Base-by-base conservation (phyloP, 129 eudicot genomes). In the Mikania micrantha region DNA sequence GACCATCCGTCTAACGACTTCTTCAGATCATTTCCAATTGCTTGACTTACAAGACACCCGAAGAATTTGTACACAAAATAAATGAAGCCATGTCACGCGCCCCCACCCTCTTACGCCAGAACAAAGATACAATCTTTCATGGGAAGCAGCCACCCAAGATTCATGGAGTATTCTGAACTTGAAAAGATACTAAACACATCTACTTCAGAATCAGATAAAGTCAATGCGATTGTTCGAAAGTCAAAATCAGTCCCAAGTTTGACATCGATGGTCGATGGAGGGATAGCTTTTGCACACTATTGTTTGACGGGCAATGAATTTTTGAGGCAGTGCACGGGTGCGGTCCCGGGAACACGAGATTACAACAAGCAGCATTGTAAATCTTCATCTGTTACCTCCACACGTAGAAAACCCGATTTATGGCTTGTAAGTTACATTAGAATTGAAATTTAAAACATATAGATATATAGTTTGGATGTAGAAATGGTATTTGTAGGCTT, bases 141-240 rank as follows among this genome's bases (percentile, higher is more conserved):
- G 99, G 99, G 99, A 93, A 77, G 96, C 99, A 2, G 99, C 99
- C 11, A 93, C 96, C 7, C 86, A 84, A 71, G 99, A 66, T 93
- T 93, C 65, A 86, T 86, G 90, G 86, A 93, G 71, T 84, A 80
- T 66, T 93, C 99, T 1, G 99, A 93, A 20, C 91, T 93, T 20
- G 84, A 85, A 38, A 82, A 77, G 69, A 66, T 93, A 28, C 60
- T 93, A 40, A 77, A 61, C 5, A 57, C 64, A 50, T 63, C 53
- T 44, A 48, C 66, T 70, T 22, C 41, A 32, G 48, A 60, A 29
- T 50, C 42, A 17, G 47, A 60, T 40, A 70, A 1, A 58, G 39
- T 11, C 64, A n/a, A 58, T 22, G 12, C 21, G 40, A 24, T 58
- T 29, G 40, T 56, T 60, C 38, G 34, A 15, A 89, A 81, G 78